Conservation (phyloP, 1,284 basidiomycete species). For the Cryptococcus depauperatus region DNA sequence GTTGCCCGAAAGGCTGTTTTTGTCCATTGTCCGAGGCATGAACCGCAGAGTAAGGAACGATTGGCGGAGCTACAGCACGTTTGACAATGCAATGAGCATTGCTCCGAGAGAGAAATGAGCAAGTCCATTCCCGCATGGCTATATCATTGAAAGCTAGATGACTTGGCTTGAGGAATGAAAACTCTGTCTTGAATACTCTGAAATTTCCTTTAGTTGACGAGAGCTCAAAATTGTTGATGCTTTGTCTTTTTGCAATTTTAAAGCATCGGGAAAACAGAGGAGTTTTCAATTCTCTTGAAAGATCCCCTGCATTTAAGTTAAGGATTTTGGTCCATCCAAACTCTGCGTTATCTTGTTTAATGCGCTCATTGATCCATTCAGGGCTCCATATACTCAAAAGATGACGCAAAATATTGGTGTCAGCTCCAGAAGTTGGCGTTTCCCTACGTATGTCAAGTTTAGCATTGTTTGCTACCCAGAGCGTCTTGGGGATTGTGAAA, state of each 20-base stretch:
- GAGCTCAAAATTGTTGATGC: too few species aligned
- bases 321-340: constrained; percentile 72
- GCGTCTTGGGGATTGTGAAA: constrained; percentile 62
- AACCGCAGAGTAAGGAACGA: constrained; percentile 65
- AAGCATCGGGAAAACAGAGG: neutral
- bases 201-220: constrained; percentile 28
- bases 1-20: constrained; percentile 48
- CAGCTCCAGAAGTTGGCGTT: constrained; percentile 52
- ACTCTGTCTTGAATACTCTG: too few species aligned
- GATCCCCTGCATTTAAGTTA: constrained; percentile 54
- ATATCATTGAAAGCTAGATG: constrained; percentile 49
- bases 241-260: too few species aligned
- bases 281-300: constrained; percentile 14
- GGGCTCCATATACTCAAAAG: constrained; percentile 88
- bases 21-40: constrained; percentile 72
- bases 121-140: constrained; percentile 56
- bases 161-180: too few species aligned
- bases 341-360: constrained; percentile 47
- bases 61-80: constrained; percentile 76
- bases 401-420: constrained; percentile 58
- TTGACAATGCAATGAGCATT: constrained; percentile 75
- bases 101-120: constrained; percentile 71
- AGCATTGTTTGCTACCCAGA: constrained; percentile 76
- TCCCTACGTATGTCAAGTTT: constrained; percentile 59
- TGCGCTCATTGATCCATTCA: constrained; percentile 67